Conservation (phyloP, 2,329 filamentous ascomycete genomes). For the Alternaria infectoria region DNA sequence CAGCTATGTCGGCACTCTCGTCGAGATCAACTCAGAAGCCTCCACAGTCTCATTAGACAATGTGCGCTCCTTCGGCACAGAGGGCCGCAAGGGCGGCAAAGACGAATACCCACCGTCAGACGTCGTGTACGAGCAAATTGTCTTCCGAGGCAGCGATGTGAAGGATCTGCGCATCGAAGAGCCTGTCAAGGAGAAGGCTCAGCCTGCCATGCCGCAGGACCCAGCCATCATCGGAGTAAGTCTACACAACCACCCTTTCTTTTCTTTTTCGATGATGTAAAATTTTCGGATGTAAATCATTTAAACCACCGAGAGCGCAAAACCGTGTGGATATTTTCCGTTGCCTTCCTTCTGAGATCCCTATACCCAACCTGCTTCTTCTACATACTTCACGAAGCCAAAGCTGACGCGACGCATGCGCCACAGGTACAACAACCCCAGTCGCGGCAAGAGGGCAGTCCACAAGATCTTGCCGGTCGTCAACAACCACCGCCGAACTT, state of each 20-base stretch:
- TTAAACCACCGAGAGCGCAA: slow-evolving; percentile 88
- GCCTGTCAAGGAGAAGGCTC: slow-evolving; percentile 72
- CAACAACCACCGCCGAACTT: slow-evolving; percentile 50
- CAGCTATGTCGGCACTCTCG: slow-evolving; percentile 93
- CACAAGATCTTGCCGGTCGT: slow-evolving; percentile 34
- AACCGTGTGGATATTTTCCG: slow-evolving; percentile 94
- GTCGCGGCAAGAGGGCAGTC: slow-evolving; percentile 24
- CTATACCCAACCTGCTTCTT: slow-evolving; percentile 12
- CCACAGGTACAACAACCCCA: slow-evolving; percentile 42
- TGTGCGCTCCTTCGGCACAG: slow-evolving; percentile 92
- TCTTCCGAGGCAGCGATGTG: slow-evolving; percentile 97
- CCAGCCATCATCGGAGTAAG: slow-evolving; percentile 97
- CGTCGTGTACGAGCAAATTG: slow-evolving; percentile 96
- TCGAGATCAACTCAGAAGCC: slow-evolving; percentile 97
- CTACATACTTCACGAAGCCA: slow-evolving; percentile 13
- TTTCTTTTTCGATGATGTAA: slow-evolving; percentile 76
- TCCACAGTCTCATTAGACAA: slow-evolving; percentile 97
- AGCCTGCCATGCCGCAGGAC: slow-evolving; percentile 84
- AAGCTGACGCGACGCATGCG: slow-evolving; percentile 34
- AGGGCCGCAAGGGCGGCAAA: slow-evolving; percentile 81
- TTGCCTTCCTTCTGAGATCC: slow-evolving; percentile 99
- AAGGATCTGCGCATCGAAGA: slow-evolving; percentile 97
- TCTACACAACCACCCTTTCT: slow-evolving; percentile 44
- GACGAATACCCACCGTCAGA: slow-evolving; percentile 86
- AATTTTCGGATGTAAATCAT: slow-evolving; percentile 96